These are phyloP conservation scores for Lolium multiflorum DNA, from an alignment of 176 grass and related monocot species.

Conservation along the genomic window DNA sequence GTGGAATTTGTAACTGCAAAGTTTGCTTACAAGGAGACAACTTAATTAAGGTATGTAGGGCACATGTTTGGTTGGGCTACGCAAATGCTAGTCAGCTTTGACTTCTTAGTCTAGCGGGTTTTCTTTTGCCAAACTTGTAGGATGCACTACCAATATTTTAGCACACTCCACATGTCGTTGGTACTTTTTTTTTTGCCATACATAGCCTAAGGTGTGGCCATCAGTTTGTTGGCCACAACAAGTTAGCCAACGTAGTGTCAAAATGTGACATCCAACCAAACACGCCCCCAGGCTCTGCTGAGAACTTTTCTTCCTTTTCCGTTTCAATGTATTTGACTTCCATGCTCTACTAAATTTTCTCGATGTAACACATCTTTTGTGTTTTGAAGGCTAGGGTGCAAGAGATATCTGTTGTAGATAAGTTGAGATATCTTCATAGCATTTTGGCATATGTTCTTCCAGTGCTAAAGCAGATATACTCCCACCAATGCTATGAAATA, in stretches of 20 bases:
- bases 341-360: constrained; percentile 21
- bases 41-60: constrained; percentile 75
- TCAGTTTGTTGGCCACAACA: constrained; percentile 11
- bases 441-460: constrained; percentile 89
- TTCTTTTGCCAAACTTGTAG: constrained; percentile 17
- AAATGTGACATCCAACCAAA: constrained; percentile 1
- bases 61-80: neutral
- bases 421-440: constrained; percentile 95
- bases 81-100: constrained; percentile 4
- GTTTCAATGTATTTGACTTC: constrained; percentile 25
- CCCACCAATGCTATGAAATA: constrained; percentile 90
- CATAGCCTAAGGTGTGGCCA: constrained; percentile 7
- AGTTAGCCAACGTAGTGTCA: neutral
- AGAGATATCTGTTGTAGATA: constrained; percentile 81
- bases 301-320: constrained; percentile 35
- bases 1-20: constrained; percentile 95
- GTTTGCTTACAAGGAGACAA: constrained; percentile 85
- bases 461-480: constrained; percentile 81
- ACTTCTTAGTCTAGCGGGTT: neutral
- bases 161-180: neutral
- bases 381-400: constrained; percentile 79
- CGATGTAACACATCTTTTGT: constrained; percentile 12
- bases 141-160: constrained; percentile 15
- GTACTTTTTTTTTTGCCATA: neutral
- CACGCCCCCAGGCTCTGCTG: neutral